phyloP scores from a whole-genome alignment of 2,329 filamentous ascomycete genomes.

The Monilinia laxa region DNA sequence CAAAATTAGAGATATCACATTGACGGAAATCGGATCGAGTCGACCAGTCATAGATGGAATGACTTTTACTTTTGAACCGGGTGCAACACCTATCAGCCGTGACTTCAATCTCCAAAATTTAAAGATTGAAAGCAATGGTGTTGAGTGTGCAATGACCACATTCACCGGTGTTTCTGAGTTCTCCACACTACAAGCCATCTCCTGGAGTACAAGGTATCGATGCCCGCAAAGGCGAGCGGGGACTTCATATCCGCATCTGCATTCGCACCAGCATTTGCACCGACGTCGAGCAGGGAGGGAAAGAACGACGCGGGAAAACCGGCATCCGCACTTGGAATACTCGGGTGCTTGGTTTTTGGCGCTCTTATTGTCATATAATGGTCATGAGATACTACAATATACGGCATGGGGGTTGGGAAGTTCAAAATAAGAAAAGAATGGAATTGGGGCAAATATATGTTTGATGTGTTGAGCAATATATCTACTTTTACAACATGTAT shows the following conservation, averaged over 20 bases:
- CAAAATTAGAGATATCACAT: conserved; percentile 33
- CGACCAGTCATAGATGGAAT: conserved; percentile 50
- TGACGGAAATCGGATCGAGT: conserved; percentile 36
- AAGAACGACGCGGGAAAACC: too few species aligned
- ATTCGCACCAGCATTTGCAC: not conserved
- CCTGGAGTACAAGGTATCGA: conserved; percentile 27
- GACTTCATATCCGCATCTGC: not conserved
- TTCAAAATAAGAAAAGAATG: too few species aligned
- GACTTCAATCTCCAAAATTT: conserved; percentile 52
- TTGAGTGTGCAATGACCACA: conserved; percentile 34
- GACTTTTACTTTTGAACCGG: conserved; percentile 53
- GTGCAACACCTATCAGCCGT: conserved; percentile 46
- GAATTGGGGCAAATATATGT: too few species aligned
- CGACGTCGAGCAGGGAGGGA: not conserved
- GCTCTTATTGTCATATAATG: not conserved
- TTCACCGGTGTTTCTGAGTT: conserved; percentile 30
- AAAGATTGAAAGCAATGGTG: conserved; percentile 49
- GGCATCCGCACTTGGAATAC: too few species aligned
- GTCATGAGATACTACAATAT: not conserved
- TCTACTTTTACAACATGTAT: not conserved
- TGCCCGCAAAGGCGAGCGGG: not conserved
- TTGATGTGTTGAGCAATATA: too few species aligned
- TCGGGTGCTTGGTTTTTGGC: too few species aligned
- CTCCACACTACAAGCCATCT: conserved; percentile 30
- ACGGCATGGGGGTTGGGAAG: too few species aligned